These are phyloP conservation scores for Skeletonema marinoi DNA, from an alignment of 108 stramenopile species.

Conservation along the genomic window DNA sequence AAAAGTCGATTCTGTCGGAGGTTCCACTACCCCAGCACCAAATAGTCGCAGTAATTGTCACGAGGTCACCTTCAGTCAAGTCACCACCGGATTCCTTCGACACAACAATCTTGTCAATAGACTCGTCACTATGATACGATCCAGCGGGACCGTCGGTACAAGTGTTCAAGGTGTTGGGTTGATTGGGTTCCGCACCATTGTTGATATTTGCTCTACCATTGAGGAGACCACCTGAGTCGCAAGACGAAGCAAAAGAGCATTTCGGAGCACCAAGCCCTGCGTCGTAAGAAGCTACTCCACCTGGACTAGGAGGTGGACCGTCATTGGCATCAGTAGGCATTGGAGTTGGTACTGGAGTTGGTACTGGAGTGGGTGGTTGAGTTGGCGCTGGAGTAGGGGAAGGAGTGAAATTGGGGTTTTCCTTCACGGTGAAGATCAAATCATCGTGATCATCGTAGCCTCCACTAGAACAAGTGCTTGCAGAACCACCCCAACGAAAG, in stretches of 20 bases:
- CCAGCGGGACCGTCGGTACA: constrained; percentile 20
- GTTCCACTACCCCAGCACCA: not conserved
- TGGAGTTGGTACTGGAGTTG: too few relatives aligned
- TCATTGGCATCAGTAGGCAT: not conserved
- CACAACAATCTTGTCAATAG: constrained; percentile 20
- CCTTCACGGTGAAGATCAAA: too few relatives aligned
- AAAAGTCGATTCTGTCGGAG: not conserved
- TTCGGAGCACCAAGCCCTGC: not conserved
- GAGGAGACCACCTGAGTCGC: not conserved
- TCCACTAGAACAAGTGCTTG: too few relatives aligned
- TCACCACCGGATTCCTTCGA: not conserved
- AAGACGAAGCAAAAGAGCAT: not conserved
- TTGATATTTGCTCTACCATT: not conserved
- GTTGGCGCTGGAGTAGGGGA: too few relatives aligned
- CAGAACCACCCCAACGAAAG: too few relatives aligned
- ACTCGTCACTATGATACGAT: constrained; percentile 18
- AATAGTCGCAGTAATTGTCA: not conserved
- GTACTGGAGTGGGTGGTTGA: too few relatives aligned
- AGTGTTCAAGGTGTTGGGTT: constrained; percentile 21
- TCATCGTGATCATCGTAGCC: too few relatives aligned
- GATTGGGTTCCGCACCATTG: not conserved
- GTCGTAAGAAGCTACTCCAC: not conserved
- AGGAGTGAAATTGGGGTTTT: too few relatives aligned
- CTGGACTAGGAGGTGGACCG: too few relatives aligned
- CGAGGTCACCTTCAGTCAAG: not conserved